Evolutionary conservation across 2,329 filamentous ascomycete genomes (phyloP), one percentile per base, ranked within the genome.

Genomic region (Cladosporium sp.): DNA sequence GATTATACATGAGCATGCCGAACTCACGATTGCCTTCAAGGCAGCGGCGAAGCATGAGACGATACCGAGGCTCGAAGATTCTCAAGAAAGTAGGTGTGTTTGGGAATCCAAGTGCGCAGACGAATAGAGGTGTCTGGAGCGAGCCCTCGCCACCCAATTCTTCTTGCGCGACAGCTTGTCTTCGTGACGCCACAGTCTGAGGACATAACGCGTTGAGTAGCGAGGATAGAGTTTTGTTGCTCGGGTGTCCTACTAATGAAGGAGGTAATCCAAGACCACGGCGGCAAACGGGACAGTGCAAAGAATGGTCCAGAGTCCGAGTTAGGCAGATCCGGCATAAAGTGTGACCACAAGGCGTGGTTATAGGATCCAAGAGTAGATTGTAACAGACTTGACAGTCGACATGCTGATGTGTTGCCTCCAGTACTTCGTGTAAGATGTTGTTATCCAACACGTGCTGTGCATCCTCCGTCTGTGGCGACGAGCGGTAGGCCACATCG

Each of bases 371-470:
- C 61, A 91, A 77, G 71, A 93, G 88, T 20, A 95, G 74, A 40
- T 86, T 84, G 72, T 93, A 95, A 74, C 92, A 96, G 60, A 96
- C 86, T 67, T 94, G 90, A 65, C 92, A 97, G 68, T 96, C 91
- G 68, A 95, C 78, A 70, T 96, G 91, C 15, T 80, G 78, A 61
- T 86, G 83, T 3, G 84, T 79, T 1, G 79, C 76, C 25, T 88
- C 82, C 65, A 85, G 84, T 14, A 94, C 70, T 36, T 78, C 79
- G 25, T 80, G 75, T 28, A 92, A 73, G 8, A 87, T 67, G 8
- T 68, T 72, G 4, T 69, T 64, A 61, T 88, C 84, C 19, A 81
- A 61, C 14, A 70, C 61, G 38, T 73, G 67, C 52, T 74, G 70
- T 1, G 70, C 61, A 55, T 78, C 76, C 5, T 72, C 70, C 4